Base-by-base conservation (phyloP, 257 asterid species). In the Solanum corneliomulleri region DNA sequence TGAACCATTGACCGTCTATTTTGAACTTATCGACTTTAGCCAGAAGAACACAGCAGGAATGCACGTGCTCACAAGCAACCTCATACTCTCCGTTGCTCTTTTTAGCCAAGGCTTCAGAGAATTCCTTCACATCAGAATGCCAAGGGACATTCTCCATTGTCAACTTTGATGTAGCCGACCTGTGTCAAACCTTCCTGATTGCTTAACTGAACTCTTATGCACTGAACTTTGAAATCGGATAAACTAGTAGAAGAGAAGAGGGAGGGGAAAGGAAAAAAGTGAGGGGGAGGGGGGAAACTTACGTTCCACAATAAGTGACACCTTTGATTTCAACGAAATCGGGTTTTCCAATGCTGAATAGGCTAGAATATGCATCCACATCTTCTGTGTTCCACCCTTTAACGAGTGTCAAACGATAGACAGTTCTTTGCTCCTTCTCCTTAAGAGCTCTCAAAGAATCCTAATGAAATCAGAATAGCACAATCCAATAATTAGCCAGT, bases 321-420 rank as follows among this genome's bases (percentile, higher is more conserved):
- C 99, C 99, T 92, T 97, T 97, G 83, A 97, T 97, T 92, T 97
- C 99, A 76, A 97, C 87, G 89, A 97, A 96, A 93, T 97, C 99
- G 4, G 99, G 99, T 87, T 87, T 91, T 62, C 99, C 99, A 37
- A 93, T 76, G 84, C 92, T 90, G 86, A 97, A 96, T 21, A 97
- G 94, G 91, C 82, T 90, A 45, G 91, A 97, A 92, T 96, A 97
- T 70, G 99, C 99, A 87, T 97, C 99, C 72, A 97, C 4, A 13
- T 97, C 99, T 91, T 95, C 99, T n/a, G 95, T 91, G 83, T 97
- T 97, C 99, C 99, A 97, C 89, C 99, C 98, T 93, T 97, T 97
- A 58, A 97, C 99, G 37, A 97, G 92, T 37, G 99, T 97, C 90
- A 97, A 90, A 80, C 99, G 98, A 82, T 97, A 97, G 81, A 97